A percentile compares a stretch with the other conserved stretches of the same genome.
Conservation (phyloP, 2,329 filamentous ascomycete genomes). For the Rutstroemia sp. region DNA sequence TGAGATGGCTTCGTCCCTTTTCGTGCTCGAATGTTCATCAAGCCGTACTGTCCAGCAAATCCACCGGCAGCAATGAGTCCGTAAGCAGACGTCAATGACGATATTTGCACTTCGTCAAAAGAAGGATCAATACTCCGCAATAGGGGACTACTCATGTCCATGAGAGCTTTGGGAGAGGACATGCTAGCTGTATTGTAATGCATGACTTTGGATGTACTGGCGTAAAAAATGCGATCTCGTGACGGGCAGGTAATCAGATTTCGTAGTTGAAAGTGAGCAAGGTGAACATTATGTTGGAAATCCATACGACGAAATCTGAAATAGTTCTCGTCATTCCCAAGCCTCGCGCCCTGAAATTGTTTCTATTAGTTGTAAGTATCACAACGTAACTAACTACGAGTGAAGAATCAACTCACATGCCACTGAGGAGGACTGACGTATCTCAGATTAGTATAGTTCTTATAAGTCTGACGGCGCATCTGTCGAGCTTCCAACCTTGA, state of each 20-base stretch:
- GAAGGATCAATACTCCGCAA: slow-evolving; percentile 20
- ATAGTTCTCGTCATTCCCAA: slow-evolving; percentile 33
- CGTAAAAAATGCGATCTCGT: slow-evolving; percentile 50
- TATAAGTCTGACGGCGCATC: slow-evolving; percentile 42
- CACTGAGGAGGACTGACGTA: slow-evolving; percentile 37
- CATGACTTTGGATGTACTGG: slow-evolving; percentile 41
- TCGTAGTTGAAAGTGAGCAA: slow-evolving; percentile 61
- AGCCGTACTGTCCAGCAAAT: slow-evolving; percentile 33
- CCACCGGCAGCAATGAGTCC: slow-evolving; percentile 33
- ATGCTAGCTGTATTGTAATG: slow-evolving; percentile 41
- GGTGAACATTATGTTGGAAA: slow-evolving; percentile 43
- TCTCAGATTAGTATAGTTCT: slow-evolving; percentile 49
- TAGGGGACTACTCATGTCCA: slow-evolving; percentile 25
- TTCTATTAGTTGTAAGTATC: slow-evolving; percentile 11
- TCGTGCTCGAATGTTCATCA: slow-evolving; percentile 28
- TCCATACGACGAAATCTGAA: slow-evolving; percentile 53
- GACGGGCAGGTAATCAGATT: slow-evolving; percentile 53
- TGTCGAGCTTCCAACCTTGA: slow-evolving; percentile 41
- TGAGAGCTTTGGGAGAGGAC: slow-evolving; percentile 11
- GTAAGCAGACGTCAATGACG: slow-evolving; percentile 28
- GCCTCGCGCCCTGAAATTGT: slow-evolving; percentile 13
- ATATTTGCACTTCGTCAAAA: slow-evolving; percentile 24
- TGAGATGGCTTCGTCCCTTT: slow-evolving; percentile 28
- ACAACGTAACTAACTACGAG: neutral
- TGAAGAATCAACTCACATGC: slow-evolving; percentile 36